Percentiles rank a stretch among this genome's conserved stretches.
Evolutionary conservation across 2,329 filamentous ascomycete species (phyloP).

Genomic region (Exophiala lecanii-corni): DNA sequence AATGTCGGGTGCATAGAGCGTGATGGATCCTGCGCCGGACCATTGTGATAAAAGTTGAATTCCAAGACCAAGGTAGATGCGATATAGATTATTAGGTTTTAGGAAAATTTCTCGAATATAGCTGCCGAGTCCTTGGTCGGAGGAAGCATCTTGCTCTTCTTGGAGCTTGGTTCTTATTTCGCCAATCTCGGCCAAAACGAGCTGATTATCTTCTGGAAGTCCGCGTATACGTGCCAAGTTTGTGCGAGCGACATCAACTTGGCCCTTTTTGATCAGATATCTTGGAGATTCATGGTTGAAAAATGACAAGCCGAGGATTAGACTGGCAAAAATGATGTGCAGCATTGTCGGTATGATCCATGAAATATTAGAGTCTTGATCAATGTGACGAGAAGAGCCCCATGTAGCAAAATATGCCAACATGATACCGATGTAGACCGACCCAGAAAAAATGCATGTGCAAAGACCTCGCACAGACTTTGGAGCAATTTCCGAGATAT

Average conservation of each 20-base stretch:
- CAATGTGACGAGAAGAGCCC: neutral
- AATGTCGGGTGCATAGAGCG: slow-evolving; percentile 20
- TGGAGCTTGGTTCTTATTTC: slow-evolving; percentile 36
- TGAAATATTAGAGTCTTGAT: neutral
- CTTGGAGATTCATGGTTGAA: neutral
- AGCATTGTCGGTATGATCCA: neutral
- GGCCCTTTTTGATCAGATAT: neutral
- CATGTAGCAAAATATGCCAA: slow-evolving; percentile 59
- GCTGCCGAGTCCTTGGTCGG: slow-evolving; percentile 13
- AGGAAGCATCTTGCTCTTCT: slow-evolving; percentile 45
- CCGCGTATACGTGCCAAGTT: slow-evolving; percentile 35
- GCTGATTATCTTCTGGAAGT: slow-evolving; percentile 39
- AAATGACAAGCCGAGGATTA: neutral
- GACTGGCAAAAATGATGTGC: neutral
- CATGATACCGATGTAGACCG: slow-evolving; percentile 73
- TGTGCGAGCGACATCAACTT: neutral
- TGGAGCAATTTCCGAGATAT: slow-evolving; percentile 67
- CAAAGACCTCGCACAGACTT: slow-evolving; percentile 66
- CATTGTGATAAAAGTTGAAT: slow-evolving; percentile 69
- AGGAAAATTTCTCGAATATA: slow-evolving; percentile 30
- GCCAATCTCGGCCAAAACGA: slow-evolving; percentile 37
- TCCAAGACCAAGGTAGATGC: slow-evolving; percentile 62
- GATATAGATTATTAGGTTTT: slow-evolving; percentile 64
- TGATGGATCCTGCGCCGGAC: slow-evolving; percentile 57
- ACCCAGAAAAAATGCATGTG: slow-evolving; percentile 63